phyloP scores from a whole-genome alignment of 768 basidiomycete species.

The Boletus insuetus region DNA sequence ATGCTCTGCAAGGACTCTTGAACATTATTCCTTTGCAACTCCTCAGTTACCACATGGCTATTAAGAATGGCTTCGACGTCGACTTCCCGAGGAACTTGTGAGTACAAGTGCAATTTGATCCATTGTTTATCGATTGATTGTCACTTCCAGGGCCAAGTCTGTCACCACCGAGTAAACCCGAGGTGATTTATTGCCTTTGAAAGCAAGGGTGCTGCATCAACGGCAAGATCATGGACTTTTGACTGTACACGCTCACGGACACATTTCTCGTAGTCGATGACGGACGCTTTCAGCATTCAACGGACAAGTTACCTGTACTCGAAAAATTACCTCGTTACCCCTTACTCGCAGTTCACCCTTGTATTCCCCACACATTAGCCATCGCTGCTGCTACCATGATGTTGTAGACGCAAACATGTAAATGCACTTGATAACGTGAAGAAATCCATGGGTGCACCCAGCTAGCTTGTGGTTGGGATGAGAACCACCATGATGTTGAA shows the following conservation, averaged over 20 bases:
- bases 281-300: slow-evolving; percentile 27
- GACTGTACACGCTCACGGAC: slow-evolving; percentile 22
- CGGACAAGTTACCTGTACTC: slow-evolving; percentile 8
- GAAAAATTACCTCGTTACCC: not conserved
- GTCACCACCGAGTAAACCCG: slow-evolving; percentile 64
- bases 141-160: slow-evolving; percentile 60
- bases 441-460: too few species aligned
- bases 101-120: slow-evolving; percentile 31
- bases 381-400: not conserved
- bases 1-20: slow-evolving; percentile 91
- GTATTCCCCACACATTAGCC: not conserved
- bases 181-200: not conserved
- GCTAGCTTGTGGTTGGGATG: too few species aligned
- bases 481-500: too few species aligned
- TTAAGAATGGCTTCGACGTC: slow-evolving; percentile 95
- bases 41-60: slow-evolving; percentile 92
- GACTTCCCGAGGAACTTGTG: slow-evolving; percentile 97
- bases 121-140: slow-evolving; percentile 8
- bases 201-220: not conserved
- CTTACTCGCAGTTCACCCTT: not conserved
- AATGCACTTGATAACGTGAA: too few species aligned
- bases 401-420: not conserved
- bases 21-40: slow-evolving; percentile 97
- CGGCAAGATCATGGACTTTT: slow-evolving; percentile 15
- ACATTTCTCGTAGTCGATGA: slow-evolving; percentile 24